Conservation (phyloP, 208 protist species). For the Acanthamoeba culbertsoni region DNA sequence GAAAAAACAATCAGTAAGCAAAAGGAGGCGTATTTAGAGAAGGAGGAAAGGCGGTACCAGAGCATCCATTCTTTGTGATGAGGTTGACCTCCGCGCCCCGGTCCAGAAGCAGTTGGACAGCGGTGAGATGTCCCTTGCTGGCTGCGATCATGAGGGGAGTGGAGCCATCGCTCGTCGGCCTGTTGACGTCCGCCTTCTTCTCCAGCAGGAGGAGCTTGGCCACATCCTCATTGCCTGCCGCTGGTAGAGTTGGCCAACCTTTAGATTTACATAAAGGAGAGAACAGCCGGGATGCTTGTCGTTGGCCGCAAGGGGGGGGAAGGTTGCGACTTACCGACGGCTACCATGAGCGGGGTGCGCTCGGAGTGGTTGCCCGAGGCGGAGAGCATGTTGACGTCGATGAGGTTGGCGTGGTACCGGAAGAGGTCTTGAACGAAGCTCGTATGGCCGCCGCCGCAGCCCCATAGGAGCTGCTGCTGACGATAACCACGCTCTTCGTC, state of each 20-base stretch:
- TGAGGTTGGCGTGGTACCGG: neutral
- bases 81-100: neutral
- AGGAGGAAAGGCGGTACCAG: neutral
- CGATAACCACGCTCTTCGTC: neutral
- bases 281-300: neutral
- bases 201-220: neutral
- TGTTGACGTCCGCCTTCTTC: neutral
- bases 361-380: constrained; percentile 21
- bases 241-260: too few species aligned
- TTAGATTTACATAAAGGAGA: too few species aligned
- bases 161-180: constrained; percentile 19
- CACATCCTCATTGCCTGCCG: neutral
- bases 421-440: constrained; percentile 28
- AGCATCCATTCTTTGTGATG: constrained; percentile 29
- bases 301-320: neutral
- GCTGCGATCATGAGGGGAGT: constrained; percentile 22
- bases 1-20: neutral
- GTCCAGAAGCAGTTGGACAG: neutral
- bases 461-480: constrained; percentile 10
- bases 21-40: neutral
- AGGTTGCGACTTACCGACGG: neutral
- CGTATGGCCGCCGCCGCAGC: constrained; percentile 3
- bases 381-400: constrained; percentile 28
- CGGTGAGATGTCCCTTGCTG: neutral
- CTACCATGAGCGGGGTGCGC: constrained; percentile 27